Conservation (phyloP, 2,329 filamentous ascomycete genomes). For the Aspergillus costaricaensis region DNA sequence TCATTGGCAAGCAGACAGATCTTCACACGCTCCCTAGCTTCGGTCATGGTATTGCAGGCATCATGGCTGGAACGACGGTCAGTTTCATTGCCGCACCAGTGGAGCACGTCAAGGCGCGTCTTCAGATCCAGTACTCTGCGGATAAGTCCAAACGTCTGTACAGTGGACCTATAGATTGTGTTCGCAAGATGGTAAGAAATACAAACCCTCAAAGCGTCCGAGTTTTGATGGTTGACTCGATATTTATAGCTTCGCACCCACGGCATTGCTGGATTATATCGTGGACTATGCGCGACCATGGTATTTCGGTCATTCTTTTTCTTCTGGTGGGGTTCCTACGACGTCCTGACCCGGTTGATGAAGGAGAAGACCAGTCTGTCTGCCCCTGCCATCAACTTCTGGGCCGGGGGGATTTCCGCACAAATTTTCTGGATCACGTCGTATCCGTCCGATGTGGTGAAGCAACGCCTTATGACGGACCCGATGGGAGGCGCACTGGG, state of each 20-base stretch:
- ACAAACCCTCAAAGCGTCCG: neutral
- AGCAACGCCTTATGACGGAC: constrained; percentile 97
- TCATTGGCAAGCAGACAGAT: constrained; percentile 37
- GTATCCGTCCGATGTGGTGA: constrained; percentile 90
- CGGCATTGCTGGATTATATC: constrained; percentile 79
- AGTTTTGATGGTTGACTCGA: neutral
- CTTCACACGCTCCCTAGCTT: constrained; percentile 65
- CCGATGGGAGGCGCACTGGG: constrained; percentile 70
- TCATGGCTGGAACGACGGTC: constrained; percentile 85
- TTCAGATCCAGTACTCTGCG: constrained; percentile 91
- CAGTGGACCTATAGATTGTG: constrained; percentile 82
- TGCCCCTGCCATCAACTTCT: constrained; percentile 86
- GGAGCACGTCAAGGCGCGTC: constrained; percentile 89
- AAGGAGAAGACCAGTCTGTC: constrained; percentile 68
- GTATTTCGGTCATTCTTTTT: constrained; percentile 94
- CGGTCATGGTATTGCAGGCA: constrained; percentile 85
- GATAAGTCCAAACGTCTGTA: constrained; percentile 77
- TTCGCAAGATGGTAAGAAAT: constrained; percentile 58
- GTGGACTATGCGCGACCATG: constrained; percentile 80
- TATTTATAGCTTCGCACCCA: constrained; percentile 54
- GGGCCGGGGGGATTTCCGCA: constrained; percentile 89
- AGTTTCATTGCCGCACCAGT: constrained; percentile 91
- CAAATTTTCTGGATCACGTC: constrained; percentile 93
- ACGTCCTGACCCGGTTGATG: constrained; percentile 72
- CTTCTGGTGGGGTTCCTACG: constrained; percentile 98